Evolutionary conservation across 75 land plant species (phyloP).

Genomic region (Cryptomeria japonica): DNA sequence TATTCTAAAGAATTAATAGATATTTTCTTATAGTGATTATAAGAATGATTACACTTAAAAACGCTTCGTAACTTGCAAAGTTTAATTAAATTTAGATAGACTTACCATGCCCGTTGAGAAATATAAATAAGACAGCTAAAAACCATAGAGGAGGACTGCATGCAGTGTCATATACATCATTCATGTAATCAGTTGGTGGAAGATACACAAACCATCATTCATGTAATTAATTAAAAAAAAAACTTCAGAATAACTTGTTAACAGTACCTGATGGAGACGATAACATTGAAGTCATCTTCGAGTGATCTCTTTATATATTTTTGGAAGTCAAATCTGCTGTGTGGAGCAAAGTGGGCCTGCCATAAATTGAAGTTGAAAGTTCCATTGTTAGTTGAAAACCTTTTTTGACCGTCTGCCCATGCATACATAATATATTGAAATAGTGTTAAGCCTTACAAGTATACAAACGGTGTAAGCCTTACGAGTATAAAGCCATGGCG

Average conservation of each 20-base stretch:
- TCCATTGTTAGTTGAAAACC: too few relatives aligned
- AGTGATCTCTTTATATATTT: slow-evolving; percentile 59
- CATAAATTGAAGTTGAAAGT: neutral
- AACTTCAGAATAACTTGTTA: neutral
- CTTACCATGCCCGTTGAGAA: slow-evolving; percentile 60
- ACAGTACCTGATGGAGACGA: slow-evolving; percentile 68
- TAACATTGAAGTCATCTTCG: slow-evolving; percentile 71
- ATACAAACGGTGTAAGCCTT: slow-evolving; percentile 52
- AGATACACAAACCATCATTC: neutral
- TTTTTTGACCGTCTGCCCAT: too few relatives aligned
- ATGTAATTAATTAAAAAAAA: neutral
- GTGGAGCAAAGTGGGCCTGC: slow-evolving; percentile 37
- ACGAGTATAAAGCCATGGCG: slow-evolving; percentile 88
- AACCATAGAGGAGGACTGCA: slow-evolving; percentile 56
- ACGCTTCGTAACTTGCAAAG: too few relatives aligned
- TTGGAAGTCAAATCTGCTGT: slow-evolving; percentile 45
- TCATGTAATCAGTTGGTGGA: neutral
- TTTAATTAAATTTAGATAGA: neutral
- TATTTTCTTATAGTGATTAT: neutral
- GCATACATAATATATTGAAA: neutral
- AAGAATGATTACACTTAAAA: too few relatives aligned
- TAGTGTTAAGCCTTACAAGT: slow-evolving; percentile 36
- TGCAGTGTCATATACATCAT: slow-evolving; percentile 20
- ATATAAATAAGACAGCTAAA: slow-evolving; percentile 49
- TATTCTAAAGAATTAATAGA: neutral